These are phyloP conservation scores for Boletus rubroflammeus DNA, from an alignment of 768 basidiomycete genomes.

Conservation along the genomic window DNA sequence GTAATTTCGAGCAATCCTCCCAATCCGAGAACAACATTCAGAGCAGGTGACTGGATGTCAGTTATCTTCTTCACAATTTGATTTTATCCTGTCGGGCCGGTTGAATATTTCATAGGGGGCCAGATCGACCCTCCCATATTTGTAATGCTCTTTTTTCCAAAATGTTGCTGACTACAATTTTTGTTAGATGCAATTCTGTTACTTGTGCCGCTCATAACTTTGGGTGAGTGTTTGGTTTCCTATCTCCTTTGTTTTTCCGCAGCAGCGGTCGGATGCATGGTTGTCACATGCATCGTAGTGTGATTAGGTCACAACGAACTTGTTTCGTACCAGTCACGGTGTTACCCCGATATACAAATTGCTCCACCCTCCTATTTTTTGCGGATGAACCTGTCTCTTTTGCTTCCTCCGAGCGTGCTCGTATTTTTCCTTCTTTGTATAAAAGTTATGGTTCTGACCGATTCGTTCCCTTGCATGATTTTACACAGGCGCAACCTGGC, in stretches of 20 bases:
- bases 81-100: slow-evolving; percentile 11
- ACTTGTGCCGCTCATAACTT: slow-evolving; percentile 83
- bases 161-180: slow-evolving; percentile 4
- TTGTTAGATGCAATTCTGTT: slow-evolving; percentile 57
- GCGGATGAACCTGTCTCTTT: slow-evolving; percentile 4
- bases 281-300: slow-evolving; percentile 1
- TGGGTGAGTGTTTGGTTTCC: slow-evolving; percentile 51
- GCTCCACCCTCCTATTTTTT: slow-evolving; percentile 28
- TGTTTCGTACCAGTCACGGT: slow-evolving; percentile 18
- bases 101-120: slow-evolving; percentile 12
- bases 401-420: slow-evolving; percentile 1
- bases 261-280: not conserved
- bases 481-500: slow-evolving; percentile 66
- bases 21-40: slow-evolving; percentile 62
- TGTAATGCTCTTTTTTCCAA: slow-evolving; percentile 3
- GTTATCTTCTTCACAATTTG: slow-evolving; percentile 37
- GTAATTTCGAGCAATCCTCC: slow-evolving; percentile 68
- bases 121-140: slow-evolving; percentile 13
- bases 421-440: slow-evolving; percentile 10
- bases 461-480: slow-evolving; percentile 47
- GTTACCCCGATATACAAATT: slow-evolving; percentile 25
- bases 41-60: slow-evolving; percentile 76
- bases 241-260: slow-evolving; percentile 6
- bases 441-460: slow-evolving; percentile 40
- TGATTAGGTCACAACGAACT: slow-evolving; percentile 1